Evolutionary conservation across 495 filamentous ascomycete genomes (phyloP), one percentile per base, ranked within the genome.

Genomic region (Penicillium roqueforti): DNA sequence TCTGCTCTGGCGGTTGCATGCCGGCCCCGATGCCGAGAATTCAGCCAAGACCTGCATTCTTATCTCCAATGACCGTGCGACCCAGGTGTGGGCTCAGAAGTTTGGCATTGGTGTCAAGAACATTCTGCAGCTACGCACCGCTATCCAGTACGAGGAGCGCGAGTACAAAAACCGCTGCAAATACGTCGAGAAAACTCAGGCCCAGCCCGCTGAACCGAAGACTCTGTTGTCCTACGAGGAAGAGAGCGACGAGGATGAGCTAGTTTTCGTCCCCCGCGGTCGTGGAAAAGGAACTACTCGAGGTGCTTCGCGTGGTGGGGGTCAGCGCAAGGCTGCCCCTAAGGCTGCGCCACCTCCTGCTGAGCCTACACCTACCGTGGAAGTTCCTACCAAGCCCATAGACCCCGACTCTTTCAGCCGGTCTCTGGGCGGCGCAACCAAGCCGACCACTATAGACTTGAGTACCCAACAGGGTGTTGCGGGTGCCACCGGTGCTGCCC

Each of bases 61-160:
- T 67, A 71, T 87, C 20, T 82, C 80, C 36, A 86, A 87, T 56
- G 81, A 86, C 54, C 74, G 71, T 0, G 59, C 62, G 48, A 82
- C 81, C 8, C 72, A 80, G 43, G 58, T 72, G 2, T 83, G 80
- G 74, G 83, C 83, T 0, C 75, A 79, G 58, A 80, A 80, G 40
- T 86, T 84, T 51, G 81, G 80, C 9, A 79, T 87, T 40, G 73
- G 70, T 0, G 75, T 75, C 19, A 85, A 83, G 66, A 79, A 78
- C 47, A 79, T 84, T 25, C 78, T 82, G 57, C 81, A 83, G 53
- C 61, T 84, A 41, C 79, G 80, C 25, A 81, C 80, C 25, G 77
- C 77, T 20, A 79, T 85, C 44, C 75, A 73, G 29, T 78, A 80
- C 47, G 80, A 85, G 54, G 81, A 85, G 45, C 71, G 79, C 46